Percentiles rank a stretch among this genome's conserved stretches.
phyloP scores from a whole-genome alignment of 2,329 filamentous ascomycete species.

The Nectriaceae sp. region DNA sequence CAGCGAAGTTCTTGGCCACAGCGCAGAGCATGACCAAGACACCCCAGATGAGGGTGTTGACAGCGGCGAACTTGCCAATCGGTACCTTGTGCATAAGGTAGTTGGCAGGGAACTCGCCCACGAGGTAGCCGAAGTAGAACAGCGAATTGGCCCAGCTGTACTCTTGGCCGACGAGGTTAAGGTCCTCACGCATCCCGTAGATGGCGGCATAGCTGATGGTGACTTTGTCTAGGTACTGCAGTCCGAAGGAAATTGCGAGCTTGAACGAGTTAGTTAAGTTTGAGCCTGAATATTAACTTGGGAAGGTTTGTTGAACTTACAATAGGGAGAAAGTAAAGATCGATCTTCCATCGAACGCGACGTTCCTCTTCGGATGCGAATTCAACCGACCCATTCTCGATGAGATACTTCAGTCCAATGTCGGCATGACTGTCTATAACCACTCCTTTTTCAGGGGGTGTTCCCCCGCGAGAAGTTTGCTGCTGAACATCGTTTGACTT shows the following conservation, averaged over 20 bases:
- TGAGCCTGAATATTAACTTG: background rate
- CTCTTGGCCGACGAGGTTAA: constrained; percentile 5
- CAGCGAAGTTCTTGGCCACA: constrained; percentile 33
- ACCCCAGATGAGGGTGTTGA: constrained; percentile 25
- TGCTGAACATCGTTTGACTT: too few relatives aligned
- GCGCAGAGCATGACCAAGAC: constrained; percentile 42
- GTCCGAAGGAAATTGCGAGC: background rate
- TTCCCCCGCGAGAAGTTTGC: too few relatives aligned
- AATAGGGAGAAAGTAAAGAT: constrained; percentile 8
- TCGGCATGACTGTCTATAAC: background rate
- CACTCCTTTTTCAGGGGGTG: background rate
- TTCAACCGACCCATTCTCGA: background rate
- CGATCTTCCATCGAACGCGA: constrained; percentile 8
- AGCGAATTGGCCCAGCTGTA: constrained; percentile 40
- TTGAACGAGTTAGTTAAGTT: background rate
- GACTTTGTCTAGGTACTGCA: constrained; percentile 33
- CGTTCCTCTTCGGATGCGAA: background rate
- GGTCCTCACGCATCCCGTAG: constrained; percentile 56
- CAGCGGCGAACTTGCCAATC: constrained; percentile 44
- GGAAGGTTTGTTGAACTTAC: background rate
- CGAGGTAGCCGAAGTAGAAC: constrained; percentile 52
- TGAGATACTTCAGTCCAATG: background rate
- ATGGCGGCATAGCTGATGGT: constrained; percentile 56
- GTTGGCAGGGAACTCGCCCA: constrained; percentile 42
- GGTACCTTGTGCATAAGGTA: constrained; percentile 46